Evolutionary conservation across 257 asterid species (phyloP), one percentile per base, ranked within the genome.

Genomic region (Phtheirospermum japonicum): DNA sequence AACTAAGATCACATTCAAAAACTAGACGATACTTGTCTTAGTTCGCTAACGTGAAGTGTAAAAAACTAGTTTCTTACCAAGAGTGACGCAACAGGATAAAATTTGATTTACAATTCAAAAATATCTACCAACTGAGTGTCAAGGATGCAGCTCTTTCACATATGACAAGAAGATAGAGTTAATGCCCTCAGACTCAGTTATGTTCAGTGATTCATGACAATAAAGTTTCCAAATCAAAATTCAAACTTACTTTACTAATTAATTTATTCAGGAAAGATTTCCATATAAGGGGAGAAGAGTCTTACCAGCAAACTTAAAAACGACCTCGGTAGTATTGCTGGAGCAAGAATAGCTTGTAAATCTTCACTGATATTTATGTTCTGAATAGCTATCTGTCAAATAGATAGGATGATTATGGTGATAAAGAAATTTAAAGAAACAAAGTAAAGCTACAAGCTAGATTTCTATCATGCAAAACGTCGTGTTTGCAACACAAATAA

Each of bases 251-350:
- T 31, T 23, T 56, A 4, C 33, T 36, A 58, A 9, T 19, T 4
- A 14, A 32, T 23, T 23, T 28, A 7, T 16, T 16, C 23, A 68
- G 36, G 6, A 13, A 18, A 49, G 2, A 36, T 26, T 20, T 20
- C 60, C 10, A n/a, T 16, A n/a, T 3, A 58, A 20, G 26, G 42
- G 34, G n/a, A n/a, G 2, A 43, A 49, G 58, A 65, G 28, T 9
- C 23, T 69, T 80, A 84, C 97, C 94, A 83, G 95, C 70, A 90
- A 71, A 75, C 84, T 90, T 13, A 84, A 66, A 77, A 88, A 85
- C 4, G 91, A 74, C 65, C 96, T 80, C 0, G 98, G 98, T 32
- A 90, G 69, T 66, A 90, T 28, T 56, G 96, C 96, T 64, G 98
- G 98, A 79, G 94, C 89, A 60, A 88, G 71, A 46, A 88, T 68